Conservation (phyloP, 345 rosid species). For the Geranium brycei region DNA sequence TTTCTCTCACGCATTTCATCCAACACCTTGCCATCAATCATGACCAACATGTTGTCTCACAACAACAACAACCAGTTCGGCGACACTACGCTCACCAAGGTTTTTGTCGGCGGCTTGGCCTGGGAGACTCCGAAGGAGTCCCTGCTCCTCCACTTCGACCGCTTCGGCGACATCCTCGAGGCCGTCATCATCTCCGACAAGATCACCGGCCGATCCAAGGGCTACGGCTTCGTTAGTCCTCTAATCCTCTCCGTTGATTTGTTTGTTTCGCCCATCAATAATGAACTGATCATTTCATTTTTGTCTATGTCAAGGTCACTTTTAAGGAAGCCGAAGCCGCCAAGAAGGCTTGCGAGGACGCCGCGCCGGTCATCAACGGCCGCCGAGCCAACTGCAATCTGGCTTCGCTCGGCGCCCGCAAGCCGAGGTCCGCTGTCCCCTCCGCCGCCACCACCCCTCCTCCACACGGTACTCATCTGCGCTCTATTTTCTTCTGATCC, state of each 20-base stretch:
- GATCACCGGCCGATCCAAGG: constrained; percentile 90
- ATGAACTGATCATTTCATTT: no score
- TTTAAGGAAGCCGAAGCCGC: constrained; percentile 90
- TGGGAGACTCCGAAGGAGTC: constrained; percentile 93
- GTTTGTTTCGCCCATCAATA: neutral
- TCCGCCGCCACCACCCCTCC: constrained; percentile 23
- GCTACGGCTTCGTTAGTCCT: constrained; percentile 76
- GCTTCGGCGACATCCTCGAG: constrained; percentile 83
- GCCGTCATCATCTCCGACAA: constrained; percentile 91
- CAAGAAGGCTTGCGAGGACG: constrained; percentile 71
- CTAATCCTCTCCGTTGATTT: neutral
- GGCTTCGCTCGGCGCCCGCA: constrained; percentile 87
- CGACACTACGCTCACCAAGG: constrained; percentile 87
- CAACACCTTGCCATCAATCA: neutral
- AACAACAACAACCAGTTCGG: constrained; percentile 44
- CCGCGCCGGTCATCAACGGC: constrained; percentile 74
- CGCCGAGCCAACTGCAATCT: constrained; percentile 95
- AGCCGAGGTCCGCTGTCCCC: constrained; percentile 26
- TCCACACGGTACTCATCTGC: constrained; percentile 16
- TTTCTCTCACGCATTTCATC: constrained; percentile 16
- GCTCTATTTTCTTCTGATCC: no score
- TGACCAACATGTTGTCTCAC: neutral
- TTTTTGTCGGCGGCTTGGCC: constrained; percentile 91
- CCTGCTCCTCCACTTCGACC: constrained; percentile 73
- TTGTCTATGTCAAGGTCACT: constrained; percentile 40